A percentile compares a stretch with the other conserved stretches of the same genome.
These are phyloP conservation scores for Pseudogymnoascus pannorum DNA, from an alignment of 2,329 filamentous ascomycete genomes.

Conservation along the genomic window DNA sequence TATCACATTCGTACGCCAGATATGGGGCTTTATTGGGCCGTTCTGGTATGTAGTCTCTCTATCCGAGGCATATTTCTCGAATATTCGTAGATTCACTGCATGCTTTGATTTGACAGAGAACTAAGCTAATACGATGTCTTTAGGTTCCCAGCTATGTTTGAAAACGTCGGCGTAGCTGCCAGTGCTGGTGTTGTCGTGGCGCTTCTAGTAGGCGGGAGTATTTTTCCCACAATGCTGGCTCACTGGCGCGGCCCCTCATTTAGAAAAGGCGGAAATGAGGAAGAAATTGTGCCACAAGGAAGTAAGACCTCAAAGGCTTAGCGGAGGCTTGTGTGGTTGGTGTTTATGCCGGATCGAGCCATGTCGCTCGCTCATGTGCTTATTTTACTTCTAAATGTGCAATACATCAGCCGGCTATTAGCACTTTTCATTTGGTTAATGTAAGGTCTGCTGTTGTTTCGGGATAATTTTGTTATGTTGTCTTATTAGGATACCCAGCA, in stretches of 20 bases:
- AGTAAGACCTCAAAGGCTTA: not conserved
- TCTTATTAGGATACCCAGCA: not conserved
- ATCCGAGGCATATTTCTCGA: not conserved
- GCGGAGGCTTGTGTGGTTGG: not conserved
- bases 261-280: not conserved
- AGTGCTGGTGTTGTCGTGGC: conserved; percentile 32
- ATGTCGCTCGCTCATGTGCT: not conserved
- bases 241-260: conserved; percentile 19
- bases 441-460: not conserved
- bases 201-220: conserved; percentile 30
- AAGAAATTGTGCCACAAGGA: not conserved
- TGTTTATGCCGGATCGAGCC: not conserved
- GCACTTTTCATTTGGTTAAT: not conserved
- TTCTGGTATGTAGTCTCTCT: conserved; percentile 19
- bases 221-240: conserved; percentile 28
- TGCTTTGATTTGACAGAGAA: not conserved
- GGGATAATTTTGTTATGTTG: not conserved
- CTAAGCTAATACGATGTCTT: conserved; percentile 13
- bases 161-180: conserved; percentile 26
- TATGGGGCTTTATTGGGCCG: conserved; percentile 38
- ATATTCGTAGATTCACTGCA: not conserved
- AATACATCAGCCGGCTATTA: not conserved
- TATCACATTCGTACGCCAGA: conserved; percentile 48
- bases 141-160: conserved; percentile 35
- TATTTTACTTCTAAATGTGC: not conserved